Percentiles rank a stretch among this genome's conserved stretches.
Conservation (phyloP, 2,329 filamentous ascomycete species). For the Paramyrothecium roridum region DNA sequence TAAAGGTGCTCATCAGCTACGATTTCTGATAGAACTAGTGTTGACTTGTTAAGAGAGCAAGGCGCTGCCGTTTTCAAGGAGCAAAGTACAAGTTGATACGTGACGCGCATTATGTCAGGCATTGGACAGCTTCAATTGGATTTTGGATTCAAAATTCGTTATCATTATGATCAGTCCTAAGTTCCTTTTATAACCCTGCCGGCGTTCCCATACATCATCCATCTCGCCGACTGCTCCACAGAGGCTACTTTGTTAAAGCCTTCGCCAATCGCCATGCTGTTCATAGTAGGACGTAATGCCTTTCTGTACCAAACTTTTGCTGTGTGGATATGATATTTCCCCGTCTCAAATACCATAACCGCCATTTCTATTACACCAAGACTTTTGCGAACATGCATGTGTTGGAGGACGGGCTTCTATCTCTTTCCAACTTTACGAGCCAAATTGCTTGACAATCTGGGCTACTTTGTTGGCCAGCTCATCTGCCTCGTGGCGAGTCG, state of each 20-base stretch:
- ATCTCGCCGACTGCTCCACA: too few species aligned
- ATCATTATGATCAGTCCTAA: neutral
- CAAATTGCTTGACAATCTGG: constrained; percentile 64
- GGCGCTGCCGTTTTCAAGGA: too few species aligned
- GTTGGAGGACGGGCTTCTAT: neutral
- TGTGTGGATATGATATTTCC: neutral
- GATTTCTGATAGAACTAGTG: neutral
- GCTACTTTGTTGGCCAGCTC: constrained; percentile 84
- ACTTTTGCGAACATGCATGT: neutral
- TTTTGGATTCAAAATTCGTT: neutral
- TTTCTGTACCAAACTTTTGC: neutral
- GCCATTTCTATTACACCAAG: neutral
- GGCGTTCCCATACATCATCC: neutral
- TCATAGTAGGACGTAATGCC: neutral
- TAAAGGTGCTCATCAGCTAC: neutral
- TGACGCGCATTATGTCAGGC: neutral
- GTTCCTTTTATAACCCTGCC: neutral
- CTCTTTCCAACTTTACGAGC: constrained; percentile 26
- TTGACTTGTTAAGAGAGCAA: too few species aligned
- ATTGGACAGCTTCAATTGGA: neutral
- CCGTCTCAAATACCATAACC: neutral
- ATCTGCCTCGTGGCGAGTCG: constrained; percentile 83
- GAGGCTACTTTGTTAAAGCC: too few species aligned
- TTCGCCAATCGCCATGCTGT: neutral
- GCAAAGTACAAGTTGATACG: neutral